Evolutionary conservation across 139 green algal genomes (phyloP).

Genomic region (Picochlorum costavermella): DNA sequence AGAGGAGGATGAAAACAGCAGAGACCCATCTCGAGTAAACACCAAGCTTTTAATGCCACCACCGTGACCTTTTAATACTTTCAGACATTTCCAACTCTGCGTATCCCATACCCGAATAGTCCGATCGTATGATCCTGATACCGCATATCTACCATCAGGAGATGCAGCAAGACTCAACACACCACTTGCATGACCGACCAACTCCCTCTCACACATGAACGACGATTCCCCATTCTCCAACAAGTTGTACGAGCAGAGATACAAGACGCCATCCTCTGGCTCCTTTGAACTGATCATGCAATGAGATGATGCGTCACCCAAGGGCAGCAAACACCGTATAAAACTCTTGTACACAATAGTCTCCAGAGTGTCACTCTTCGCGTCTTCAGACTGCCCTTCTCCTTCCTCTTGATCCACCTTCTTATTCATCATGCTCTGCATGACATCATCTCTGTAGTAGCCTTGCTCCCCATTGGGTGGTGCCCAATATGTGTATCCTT

Average conservation of each 20-base stretch:
- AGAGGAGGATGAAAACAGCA: slow-evolving; percentile 15
- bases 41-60: slow-evolving; percentile 20
- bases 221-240: no score
- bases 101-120: slow-evolving; percentile 79
- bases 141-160: slow-evolving; percentile 51
- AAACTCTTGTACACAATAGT: no score
- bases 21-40: slow-evolving; percentile 10
- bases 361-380: no score
- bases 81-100: slow-evolving; percentile 15
- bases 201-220: background rate
- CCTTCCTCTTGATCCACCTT: no score
- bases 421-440: background rate
- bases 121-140: slow-evolving; percentile 84
- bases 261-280: no score
- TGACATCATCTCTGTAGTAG: slow-evolving; percentile 33
- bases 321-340: no score
- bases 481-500: slow-evolving; percentile 23
- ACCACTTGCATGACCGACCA: slow-evolving; percentile 8
- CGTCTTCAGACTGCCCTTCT: no score
- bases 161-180: slow-evolving; percentile 28
- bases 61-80: slow-evolving; percentile 25
- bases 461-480: slow-evolving; percentile 5
- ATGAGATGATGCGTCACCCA: background rate
- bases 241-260: no score
- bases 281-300: background rate